These are phyloP conservation scores for Haematococcus sp. DNA, from an alignment of 139 green algal genomes.

Conservation along the genomic window DNA sequence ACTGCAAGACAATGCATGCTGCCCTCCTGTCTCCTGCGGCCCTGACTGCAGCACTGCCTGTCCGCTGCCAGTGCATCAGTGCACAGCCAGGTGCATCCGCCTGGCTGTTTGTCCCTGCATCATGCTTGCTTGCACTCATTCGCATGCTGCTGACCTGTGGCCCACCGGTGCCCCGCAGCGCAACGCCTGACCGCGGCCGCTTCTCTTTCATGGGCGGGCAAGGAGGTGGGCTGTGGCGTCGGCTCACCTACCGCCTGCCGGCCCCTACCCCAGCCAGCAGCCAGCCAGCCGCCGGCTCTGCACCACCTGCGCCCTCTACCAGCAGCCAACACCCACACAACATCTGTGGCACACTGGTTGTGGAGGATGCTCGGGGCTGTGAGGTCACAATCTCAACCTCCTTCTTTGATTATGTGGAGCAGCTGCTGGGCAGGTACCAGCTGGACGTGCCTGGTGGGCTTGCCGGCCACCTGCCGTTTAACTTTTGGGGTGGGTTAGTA, in stretches of 20 bases:
- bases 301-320: background rate
- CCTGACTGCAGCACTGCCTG: too few species aligned
- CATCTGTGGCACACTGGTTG: slow-evolving; percentile 1
- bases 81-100: too few species aligned
- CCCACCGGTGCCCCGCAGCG: slow-evolving; percentile 20
- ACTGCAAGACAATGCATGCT: too few species aligned
- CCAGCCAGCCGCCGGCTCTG: background rate
- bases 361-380: background rate
- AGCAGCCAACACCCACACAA: background rate
- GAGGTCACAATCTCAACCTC: background rate
- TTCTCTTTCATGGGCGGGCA: slow-evolving; percentile 92
- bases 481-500: slow-evolving; percentile 92
- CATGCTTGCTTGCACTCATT: too few species aligned
- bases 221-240: slow-evolving; percentile 77
- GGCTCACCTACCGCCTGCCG: slow-evolving; percentile 69
- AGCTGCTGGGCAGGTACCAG: slow-evolving; percentile 23
- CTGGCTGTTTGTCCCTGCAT: too few species aligned
- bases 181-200: slow-evolving; percentile 67
- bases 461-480: slow-evolving; percentile 77
- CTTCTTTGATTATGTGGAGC: slow-evolving; percentile 54
- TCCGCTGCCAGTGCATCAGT: too few species aligned
- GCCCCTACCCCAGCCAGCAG: background rate
- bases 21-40: too few species aligned
- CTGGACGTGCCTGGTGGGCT: slow-evolving; percentile 12
- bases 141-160: background rate